Base-by-base conservation (phyloP, 805 yeast species). In the Debaryomyces tyrocola region DNA sequence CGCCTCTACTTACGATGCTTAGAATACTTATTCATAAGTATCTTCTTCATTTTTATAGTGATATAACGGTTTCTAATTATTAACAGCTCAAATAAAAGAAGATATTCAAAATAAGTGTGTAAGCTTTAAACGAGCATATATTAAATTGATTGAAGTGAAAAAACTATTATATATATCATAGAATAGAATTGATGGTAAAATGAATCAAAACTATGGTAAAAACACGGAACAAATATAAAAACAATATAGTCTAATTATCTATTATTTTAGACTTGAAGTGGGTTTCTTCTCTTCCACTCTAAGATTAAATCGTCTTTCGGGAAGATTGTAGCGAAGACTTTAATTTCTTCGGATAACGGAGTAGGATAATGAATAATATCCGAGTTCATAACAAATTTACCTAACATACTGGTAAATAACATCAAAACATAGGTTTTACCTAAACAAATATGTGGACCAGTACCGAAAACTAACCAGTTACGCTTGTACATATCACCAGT, bases 261-360 rank as follows among this genome's bases (percentile, higher is more conserved):
- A 24, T 24, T 24, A 24, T 31, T 15, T 28, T 44, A 47, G 20
- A 33, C 31, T 44, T 49, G 48, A 46, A 60, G 45, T 4, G 85
- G 83, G 53, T 87, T 87, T 72, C 94, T 82, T 56, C 63, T 73
- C 41, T 73, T 75, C 75, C 91, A 92, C 57, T 83, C 74, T 64
- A 94, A 72, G 54, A 88, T 80, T 63, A 96, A 82, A 66, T 94
- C 97, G 70, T 94, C 99, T 67, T 89, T 83, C 21, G 99, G 99
- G 87, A 94, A 94, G 64, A 94, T 90, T 15, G 99, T 94, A 21
- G 99, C 99, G 66, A 94, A 94, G 34, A 94, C 98, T 63, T 90
- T 88, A 62, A 94, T 90, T 62, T 90, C 84, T 73, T 94, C 99
- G 56, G 92, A 84, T 56, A 85, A 74, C 36, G 84, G 86, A 20